Conservation (phyloP, 768 basidiomycete species). For the Lactifluus subvellereus region DNA sequence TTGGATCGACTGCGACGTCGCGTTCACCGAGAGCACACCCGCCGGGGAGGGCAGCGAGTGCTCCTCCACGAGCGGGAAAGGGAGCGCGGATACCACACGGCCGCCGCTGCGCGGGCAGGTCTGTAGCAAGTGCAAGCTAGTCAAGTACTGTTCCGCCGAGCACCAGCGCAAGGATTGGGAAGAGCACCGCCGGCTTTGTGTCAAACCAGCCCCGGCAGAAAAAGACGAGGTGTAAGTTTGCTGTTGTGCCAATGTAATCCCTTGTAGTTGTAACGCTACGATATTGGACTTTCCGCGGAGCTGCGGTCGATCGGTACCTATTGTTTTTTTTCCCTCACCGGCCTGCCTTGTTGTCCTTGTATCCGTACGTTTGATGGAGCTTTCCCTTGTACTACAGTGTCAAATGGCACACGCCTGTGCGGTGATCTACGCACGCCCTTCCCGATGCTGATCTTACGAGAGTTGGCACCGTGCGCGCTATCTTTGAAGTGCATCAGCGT, state of each 20-base stretch:
- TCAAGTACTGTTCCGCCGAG: slow-evolving; percentile 70
- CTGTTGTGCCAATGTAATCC: background rate
- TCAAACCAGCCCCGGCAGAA: slow-evolving; percentile 29
- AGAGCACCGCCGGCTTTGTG: slow-evolving; percentile 67
- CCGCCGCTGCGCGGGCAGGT: slow-evolving; percentile 41
- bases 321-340: background rate
- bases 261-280: slow-evolving; percentile 3
- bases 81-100: slow-evolving; percentile 12
- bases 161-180: slow-evolving; percentile 76
- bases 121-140: slow-evolving; percentile 73
- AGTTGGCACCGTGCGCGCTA: background rate
- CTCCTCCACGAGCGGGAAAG: slow-evolving; percentile 24
- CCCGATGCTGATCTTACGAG: background rate
- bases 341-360: background rate
- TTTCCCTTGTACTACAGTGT: background rate
- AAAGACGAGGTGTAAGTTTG: background rate
- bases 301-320: background rate
- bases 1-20: slow-evolving; percentile 69
- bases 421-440: background rate
- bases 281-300: background rate
- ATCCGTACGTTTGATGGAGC: slow-evolving; percentile 4
- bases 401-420: background rate
- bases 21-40: slow-evolving; percentile 49
- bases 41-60: slow-evolving; percentile 33
- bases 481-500: background rate